Evolutionary conservation across 2,329 filamentous ascomycete genomes (phyloP).

Genomic region (Fusarium kyushuense): DNA sequence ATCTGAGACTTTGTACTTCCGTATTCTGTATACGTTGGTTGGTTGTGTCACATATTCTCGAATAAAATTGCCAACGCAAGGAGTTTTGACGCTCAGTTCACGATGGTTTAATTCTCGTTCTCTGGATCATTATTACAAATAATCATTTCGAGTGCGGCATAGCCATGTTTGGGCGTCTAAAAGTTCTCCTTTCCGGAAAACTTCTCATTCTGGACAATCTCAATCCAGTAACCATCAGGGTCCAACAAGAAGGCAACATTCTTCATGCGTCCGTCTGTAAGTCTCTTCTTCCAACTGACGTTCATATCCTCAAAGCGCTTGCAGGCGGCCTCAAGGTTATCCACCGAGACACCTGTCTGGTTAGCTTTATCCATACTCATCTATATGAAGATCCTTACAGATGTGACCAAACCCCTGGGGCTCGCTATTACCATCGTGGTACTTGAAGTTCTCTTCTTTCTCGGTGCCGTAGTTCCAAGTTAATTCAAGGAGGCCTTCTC

Average conservation of each 20-base stretch:
- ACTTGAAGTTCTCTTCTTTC: conserved; percentile 84
- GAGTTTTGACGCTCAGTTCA: background rate
- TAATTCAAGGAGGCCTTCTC: conserved; percentile 88
- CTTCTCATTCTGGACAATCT: conserved; percentile 82
- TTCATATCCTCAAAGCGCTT: conserved; percentile 83
- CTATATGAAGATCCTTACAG: conserved; percentile 65
- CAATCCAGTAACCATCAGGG: conserved; percentile 88
- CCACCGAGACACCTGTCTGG: conserved; percentile 77
- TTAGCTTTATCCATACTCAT: conserved; percentile 35
- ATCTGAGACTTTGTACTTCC: background rate
- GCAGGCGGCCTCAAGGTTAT: conserved; percentile 90
- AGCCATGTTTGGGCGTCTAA: conserved; percentile 47
- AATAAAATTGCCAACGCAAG: background rate
- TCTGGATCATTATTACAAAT: background rate
- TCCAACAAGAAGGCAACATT: conserved; percentile 92
- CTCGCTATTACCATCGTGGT: conserved; percentile 92
- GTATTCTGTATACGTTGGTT: background rate
- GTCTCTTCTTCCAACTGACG: conserved; percentile 93
- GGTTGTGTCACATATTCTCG: background rate
- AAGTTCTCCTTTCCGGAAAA: conserved; percentile 67
- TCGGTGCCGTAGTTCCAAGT: conserved; percentile 90
- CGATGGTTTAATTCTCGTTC: background rate
- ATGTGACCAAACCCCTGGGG: conserved; percentile 97
- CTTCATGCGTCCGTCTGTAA: conserved; percentile 93
- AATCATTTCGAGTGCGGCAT: background rate